Conservation (phyloP, 345 rosid species). For the Populus deltoides region DNA sequence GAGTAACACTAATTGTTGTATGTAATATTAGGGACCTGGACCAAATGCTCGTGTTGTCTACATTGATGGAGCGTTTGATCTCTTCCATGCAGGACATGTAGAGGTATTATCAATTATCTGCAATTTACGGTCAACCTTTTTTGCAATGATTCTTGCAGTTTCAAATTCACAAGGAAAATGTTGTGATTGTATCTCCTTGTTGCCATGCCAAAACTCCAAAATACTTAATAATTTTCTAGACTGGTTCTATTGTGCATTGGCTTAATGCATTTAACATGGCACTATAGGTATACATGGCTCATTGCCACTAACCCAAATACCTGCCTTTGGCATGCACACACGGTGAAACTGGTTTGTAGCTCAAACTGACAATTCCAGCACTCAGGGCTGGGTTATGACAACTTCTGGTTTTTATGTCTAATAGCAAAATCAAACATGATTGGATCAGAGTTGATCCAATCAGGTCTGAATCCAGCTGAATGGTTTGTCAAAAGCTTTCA, state of each 20-base stretch:
- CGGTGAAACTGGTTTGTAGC: neutral
- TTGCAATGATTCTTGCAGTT: neutral
- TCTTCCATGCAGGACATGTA: conserved; percentile 98
- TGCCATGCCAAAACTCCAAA: neutral
- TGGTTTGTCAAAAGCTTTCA: neutral
- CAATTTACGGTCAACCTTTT: conserved; percentile 8
- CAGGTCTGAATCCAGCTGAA: neutral
- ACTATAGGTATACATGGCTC: neutral
- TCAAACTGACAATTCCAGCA: neutral
- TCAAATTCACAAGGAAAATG: neutral
- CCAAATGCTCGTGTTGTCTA: conserved; percentile 81
- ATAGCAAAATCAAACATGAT: neutral
- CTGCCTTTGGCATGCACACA: neutral
- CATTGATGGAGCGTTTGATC: conserved; percentile 97
- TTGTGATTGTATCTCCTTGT: conserved; percentile 2
- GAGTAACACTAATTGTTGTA: neutral
- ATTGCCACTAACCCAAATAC: neutral
- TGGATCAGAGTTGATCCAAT: neutral
- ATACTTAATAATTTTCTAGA: neutral
- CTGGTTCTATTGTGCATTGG: neutral
- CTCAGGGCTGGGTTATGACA: neutral
- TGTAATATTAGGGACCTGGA: conserved; percentile 64
- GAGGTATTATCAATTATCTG: conserved; percentile 49
- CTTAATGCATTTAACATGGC: neutral
- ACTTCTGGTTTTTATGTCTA: neutral